Base-by-base conservation (phyloP, 257 asterid species). In the Solanum chiquidenum region DNA sequence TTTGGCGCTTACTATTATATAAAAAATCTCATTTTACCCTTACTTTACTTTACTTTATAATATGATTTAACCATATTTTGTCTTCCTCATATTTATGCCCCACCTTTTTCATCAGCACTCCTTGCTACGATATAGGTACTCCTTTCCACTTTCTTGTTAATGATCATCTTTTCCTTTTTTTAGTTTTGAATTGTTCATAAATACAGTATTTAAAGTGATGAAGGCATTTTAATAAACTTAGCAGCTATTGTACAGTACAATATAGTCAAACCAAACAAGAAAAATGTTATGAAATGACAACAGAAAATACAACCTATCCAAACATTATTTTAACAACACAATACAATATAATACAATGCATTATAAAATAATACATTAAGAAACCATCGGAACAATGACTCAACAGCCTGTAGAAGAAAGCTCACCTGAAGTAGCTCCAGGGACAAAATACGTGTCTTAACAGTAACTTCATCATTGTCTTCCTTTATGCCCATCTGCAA, bases 401-500 rank as follows among this genome's bases (percentile, higher is more conserved):
- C 85, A 46, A 49, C 86, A 29, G 44, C 21, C 42, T 20, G 69
- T 31, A 31, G 23, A 49, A 82, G 69, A 82, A 82, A 46, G 49
- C 46, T 86, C 84, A 97, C 99, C 98, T 97, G 99, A 88, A 97
- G 93, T 93, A 97, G 99, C 94, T 97, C 99, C 91, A 97, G 91
- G 60, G 99, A 97, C 55, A 97, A 91, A 93, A 97, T 93, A 87
- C 99, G 98, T 60, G 98, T 93, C 90, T 94, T 97, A 83, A 92
- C 92, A 40, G 98, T 95, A 86, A 96, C 92, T 94, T 96, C 99
- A 89, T 97, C 98, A 52, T 86, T 96, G 86, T 94, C 99, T 92
- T 96, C 99, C 94, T 95, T 97, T 98, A 96, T 95, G 75, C 98
- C 98, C 99, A 97, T 96, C 99, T 97, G 92, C 91, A 88, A 88